A percentile compares a stretch with the other conserved stretches of the same genome.
phyloP scores from a whole-genome alignment of 352 stramenopile genomes.

The Phytopythium vexans region DNA sequence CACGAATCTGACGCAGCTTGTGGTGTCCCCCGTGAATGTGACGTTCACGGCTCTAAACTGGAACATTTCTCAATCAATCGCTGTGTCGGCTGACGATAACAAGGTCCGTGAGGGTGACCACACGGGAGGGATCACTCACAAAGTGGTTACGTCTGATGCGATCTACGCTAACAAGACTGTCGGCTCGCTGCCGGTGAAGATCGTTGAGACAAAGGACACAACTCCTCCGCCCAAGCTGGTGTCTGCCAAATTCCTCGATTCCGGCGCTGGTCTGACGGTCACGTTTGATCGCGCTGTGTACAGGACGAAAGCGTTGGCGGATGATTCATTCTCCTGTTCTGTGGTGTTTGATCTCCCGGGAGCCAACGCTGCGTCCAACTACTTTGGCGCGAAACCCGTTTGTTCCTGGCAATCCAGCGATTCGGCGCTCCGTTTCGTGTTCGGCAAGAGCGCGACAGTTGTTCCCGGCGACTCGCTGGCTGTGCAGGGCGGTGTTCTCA shows the following conservation, averaged over 20 bases:
- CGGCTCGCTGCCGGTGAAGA: slow-evolving; percentile 30
- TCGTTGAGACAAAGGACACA: slow-evolving; percentile 59
- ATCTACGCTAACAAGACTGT: slow-evolving; percentile 30
- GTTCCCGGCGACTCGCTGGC: slow-evolving; percentile 30
- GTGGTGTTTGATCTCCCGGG: slow-evolving; percentile 55
- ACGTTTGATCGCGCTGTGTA: slow-evolving; percentile 51
- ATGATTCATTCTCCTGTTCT: slow-evolving; percentile 41
- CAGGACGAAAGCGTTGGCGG: slow-evolving; percentile 14
- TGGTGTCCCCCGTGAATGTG: slow-evolving; percentile 29
- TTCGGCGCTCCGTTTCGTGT: slow-evolving; percentile 40
- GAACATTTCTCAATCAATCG: slow-evolving; percentile 42
- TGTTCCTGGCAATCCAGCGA: slow-evolving; percentile 52
- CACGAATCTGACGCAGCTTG: slow-evolving; percentile 32
- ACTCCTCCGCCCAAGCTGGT: slow-evolving; percentile 53
- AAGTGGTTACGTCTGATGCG: slow-evolving; percentile 20
- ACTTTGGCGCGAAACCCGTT: slow-evolving; percentile 28
- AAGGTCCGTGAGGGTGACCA: slow-evolving; percentile 40
- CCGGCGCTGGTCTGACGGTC: slow-evolving; percentile 34
- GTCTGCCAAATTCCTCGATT: slow-evolving; percentile 50
- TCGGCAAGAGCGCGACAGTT: slow-evolving; percentile 36
- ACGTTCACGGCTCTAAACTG: slow-evolving; percentile 40
- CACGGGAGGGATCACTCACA: slow-evolving; percentile 22
- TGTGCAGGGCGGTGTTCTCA: slow-evolving; percentile 40
- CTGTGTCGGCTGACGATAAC: slow-evolving; percentile 47
- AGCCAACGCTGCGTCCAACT: slow-evolving; percentile 18